Conservation (phyloP, 345 rosid genomes). For the Carallia brachiata region DNA sequence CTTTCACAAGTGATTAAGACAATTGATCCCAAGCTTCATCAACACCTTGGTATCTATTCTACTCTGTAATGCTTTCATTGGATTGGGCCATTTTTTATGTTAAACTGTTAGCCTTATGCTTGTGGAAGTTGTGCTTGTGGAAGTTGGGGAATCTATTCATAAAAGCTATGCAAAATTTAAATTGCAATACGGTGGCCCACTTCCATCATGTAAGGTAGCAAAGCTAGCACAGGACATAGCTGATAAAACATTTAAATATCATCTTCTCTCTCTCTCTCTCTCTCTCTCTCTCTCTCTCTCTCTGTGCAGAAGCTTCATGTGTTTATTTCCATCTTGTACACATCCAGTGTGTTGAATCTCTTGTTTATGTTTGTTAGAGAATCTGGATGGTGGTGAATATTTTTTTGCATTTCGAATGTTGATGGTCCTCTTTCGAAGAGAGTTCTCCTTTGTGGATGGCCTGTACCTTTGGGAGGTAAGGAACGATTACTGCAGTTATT, state of each 20-base stretch:
- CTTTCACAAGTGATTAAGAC: conserved; percentile 86
- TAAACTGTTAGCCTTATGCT: conserved; percentile 1
- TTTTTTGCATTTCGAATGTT: conserved; percentile 93
- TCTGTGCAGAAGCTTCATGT: not conserved
- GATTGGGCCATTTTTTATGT: conserved; percentile 4
- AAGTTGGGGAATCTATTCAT: not conserved
- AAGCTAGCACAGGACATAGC: not conserved
- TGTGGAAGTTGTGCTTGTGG: not conserved
- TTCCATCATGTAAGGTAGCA: not conserved
- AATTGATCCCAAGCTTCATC: conserved; percentile 89
- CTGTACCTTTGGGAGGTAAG: conserved; percentile 98
- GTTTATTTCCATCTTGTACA: not conserved
- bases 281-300: not conserved
- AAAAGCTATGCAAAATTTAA: not conserved
- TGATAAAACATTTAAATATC: not conserved
- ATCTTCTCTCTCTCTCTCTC: too few species aligned
- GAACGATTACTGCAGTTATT: conserved; percentile 1
- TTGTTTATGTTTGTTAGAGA: conserved; percentile 52
- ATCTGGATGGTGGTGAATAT: conserved; percentile 89
- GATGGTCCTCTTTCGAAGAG: conserved; percentile 97
- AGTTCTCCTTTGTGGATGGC: conserved; percentile 78
- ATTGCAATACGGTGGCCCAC: not conserved
- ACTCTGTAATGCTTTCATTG: not conserved
- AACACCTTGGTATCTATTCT: conserved; percentile 66
- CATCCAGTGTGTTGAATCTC: not conserved